Base-by-base conservation (phyloP, 805 yeast genomes). In the Candida maltosa region DNA sequence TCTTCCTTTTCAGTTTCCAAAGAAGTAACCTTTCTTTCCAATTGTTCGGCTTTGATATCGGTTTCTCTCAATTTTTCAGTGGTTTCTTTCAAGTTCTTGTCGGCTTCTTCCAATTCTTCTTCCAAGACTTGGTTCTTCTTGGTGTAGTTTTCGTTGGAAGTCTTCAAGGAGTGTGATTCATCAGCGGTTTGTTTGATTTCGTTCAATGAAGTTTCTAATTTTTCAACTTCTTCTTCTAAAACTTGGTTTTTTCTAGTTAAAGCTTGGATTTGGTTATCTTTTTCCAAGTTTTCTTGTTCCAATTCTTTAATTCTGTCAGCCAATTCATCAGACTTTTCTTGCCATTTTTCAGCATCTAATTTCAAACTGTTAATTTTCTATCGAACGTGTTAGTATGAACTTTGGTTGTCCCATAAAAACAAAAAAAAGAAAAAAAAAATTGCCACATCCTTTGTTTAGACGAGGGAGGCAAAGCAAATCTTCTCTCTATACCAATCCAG, bases 341-440 rank as follows among this genome's bases (percentile, higher is more conserved):
- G 96, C 87, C 98, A 94, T 53, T 83, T 73, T 72, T 93, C 98
- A 49, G 96, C 91, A 61, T 93, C 97, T 54, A 86, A 73, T 70
- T 91, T 89, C 65, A 93, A 80, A 67, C 80, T 80, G 75, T 72
- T 82, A 70, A 88, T 73, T 78, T 87, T 88, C 94, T 86, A 46
- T 17, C 11, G 10, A 26, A 26, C 25, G 25, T 22, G 25, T 29
- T 29, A 9, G 31, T 29, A 26, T 8, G 25, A 12, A 12, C 25
- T 11, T 11, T 22, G 12, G 25, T 12, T 22, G 25, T 22, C 11
- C 25, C 25, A 22, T 12, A n/a, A n/a, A n/a, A n/a, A n/a, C n/a
- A n/a, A 22, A 12, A 12, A 22, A 12, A 12, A 11, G 25, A 11
- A 22, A 22, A 12, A 12, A 12, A 22, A 12, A 22, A 22, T 22